Conservation (phyloP, 371 early-diverging fungal species). For the Lichtheimia ornata region DNA sequence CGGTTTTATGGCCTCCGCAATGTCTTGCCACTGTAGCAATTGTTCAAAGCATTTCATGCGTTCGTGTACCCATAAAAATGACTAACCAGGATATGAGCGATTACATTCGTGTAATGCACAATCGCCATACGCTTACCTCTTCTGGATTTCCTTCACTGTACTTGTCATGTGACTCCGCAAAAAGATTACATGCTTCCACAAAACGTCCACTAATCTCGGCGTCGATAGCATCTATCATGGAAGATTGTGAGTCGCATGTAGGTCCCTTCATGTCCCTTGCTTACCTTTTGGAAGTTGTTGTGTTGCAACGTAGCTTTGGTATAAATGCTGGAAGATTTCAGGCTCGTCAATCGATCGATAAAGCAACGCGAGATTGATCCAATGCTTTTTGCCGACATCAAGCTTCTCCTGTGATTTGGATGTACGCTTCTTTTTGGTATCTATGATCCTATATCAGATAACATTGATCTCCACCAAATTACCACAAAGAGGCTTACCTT, state of each 20-base stretch:
- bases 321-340: constrained; percentile 64
- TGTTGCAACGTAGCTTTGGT: constrained; percentile 52
- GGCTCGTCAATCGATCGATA: constrained; percentile 65
- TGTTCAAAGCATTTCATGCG: constrained; percentile 64
- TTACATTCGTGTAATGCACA: too few relatives aligned
- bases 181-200: constrained; percentile 52
- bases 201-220: constrained; percentile 63
- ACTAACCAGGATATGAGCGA: neutral
- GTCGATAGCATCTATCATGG: constrained; percentile 50
- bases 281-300: constrained; percentile 43
- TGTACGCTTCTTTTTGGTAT: constrained; percentile 8
- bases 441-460: neutral
- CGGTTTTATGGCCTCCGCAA: constrained; percentile 44
- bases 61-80: constrained; percentile 52
- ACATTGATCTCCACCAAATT: neutral
- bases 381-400: constrained; percentile 25
- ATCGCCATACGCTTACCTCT: constrained; percentile 25
- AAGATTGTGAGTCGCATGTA: neutral
- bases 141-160: constrained; percentile 38
- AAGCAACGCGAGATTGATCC: constrained; percentile 63
- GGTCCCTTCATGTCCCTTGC: neutral
- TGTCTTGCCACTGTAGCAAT: constrained; percentile 64
- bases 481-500: neutral
- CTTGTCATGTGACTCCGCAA: constrained; percentile 41
- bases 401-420: constrained; percentile 1